Evolutionary conservation across 345 rosid genomes (phyloP).

Genomic region (Pseudoturritis turrita): DNA sequence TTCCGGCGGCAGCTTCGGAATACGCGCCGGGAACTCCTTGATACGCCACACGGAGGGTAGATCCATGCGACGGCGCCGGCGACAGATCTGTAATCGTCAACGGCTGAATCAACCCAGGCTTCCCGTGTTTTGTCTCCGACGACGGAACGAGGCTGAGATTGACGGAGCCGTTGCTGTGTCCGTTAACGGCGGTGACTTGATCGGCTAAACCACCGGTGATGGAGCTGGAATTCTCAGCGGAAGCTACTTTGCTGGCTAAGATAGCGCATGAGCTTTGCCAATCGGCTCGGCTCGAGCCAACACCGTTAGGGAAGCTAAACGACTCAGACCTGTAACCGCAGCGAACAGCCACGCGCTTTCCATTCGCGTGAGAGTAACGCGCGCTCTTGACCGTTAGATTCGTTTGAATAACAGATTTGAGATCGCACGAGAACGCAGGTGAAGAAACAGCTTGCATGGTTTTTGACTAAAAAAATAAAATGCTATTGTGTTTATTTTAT

Average conservation of each 20-base stretch:
- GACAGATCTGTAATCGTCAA: slow-evolving; percentile 72
- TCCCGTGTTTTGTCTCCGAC: slow-evolving; percentile 25
- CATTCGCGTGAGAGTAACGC: slow-evolving; percentile 7
- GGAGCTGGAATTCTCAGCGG: slow-evolving; percentile 40
- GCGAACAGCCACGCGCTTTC: slow-evolving; percentile 11
- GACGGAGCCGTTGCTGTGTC: slow-evolving; percentile 38
- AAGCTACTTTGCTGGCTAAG: slow-evolving; percentile 56
- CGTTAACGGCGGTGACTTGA: slow-evolving; percentile 52
- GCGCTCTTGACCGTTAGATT: slow-evolving; percentile 19
- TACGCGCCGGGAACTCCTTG: slow-evolving; percentile 98
- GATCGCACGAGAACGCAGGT: slow-evolving; percentile 28
- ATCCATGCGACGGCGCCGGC: slow-evolving; percentile 88
- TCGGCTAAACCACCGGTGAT: slow-evolving; percentile 23
- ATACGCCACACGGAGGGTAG: slow-evolving; percentile 69
- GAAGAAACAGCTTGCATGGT: slow-evolving; percentile 47
- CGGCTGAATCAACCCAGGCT: slow-evolving; percentile 43
- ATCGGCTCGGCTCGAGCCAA: slow-evolving; percentile 53
- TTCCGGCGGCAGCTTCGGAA: slow-evolving; percentile 92
- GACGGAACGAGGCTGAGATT: slow-evolving; percentile 65
- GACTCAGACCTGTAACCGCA: slow-evolving; percentile 50
- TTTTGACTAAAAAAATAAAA: background rate
- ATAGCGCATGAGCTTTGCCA: slow-evolving; percentile 92
- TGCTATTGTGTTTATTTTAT: background rate
- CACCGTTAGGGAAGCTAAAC: slow-evolving; percentile 44
- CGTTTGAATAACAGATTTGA: slow-evolving; percentile 6